Conservation (phyloP, 208 protist species). For the Crithidia expoeki region DNA sequence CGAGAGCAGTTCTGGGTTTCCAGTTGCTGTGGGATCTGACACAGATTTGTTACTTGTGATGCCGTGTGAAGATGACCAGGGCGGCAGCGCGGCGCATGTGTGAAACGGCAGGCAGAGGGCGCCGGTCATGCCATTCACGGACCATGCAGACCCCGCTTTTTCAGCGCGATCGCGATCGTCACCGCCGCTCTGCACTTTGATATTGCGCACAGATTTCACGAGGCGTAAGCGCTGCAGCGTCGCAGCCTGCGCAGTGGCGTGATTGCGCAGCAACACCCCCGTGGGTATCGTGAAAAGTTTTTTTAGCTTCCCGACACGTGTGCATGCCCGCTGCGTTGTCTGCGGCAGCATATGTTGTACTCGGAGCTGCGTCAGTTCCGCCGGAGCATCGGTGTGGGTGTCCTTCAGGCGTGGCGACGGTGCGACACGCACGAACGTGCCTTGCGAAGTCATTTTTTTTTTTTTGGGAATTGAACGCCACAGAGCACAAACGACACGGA, state of each 20-base stretch:
- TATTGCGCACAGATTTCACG: constrained; percentile 81
- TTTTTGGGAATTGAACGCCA: not conserved
- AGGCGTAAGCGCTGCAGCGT: constrained; percentile 53
- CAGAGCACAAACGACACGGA: not conserved
- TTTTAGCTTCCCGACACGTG: constrained; percentile 63
- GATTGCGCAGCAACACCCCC: constrained; percentile 30
- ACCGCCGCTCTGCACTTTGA: constrained; percentile 43
- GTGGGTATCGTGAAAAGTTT: constrained; percentile 49
- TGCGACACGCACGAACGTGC: constrained; percentile 33
- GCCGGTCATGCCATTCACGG: constrained; percentile 33
- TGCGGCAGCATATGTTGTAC: constrained; percentile 52
- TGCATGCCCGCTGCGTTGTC: constrained; percentile 49
- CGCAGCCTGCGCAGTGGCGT: constrained; percentile 36
- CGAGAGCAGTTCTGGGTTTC: not conserved
- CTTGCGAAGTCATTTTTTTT: constrained; percentile 4
- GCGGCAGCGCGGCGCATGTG: constrained; percentile 51
- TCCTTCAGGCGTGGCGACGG: constrained; percentile 32
- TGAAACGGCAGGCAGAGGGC: constrained; percentile 75
- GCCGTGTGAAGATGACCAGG: not conserved
- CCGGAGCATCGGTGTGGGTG: constrained; percentile 28
- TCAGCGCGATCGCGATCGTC: not conserved
- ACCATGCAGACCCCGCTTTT: too few species aligned
- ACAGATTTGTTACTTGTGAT: too few species aligned
- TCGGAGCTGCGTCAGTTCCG: constrained; percentile 48
- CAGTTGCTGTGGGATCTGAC: too few species aligned